phyloP scores from a whole-genome alignment of 2,329 filamentous ascomycete genomes.

The Monilinia polystroma region DNA sequence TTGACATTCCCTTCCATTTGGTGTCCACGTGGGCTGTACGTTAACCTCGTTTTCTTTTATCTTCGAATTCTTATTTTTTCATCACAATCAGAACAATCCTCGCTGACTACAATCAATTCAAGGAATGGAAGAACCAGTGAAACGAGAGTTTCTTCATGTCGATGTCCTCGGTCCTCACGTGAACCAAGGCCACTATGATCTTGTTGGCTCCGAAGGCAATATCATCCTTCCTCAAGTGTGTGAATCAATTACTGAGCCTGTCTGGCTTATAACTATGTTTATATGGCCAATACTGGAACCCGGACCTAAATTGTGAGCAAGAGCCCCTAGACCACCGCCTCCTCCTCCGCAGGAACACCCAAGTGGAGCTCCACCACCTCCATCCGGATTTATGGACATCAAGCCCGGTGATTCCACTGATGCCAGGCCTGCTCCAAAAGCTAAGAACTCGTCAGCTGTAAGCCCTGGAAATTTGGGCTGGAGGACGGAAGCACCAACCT shows the following conservation, averaged over 20 bases:
- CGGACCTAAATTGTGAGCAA: neutral
- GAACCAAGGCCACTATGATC: slow-evolving; percentile 74
- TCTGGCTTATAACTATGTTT: slow-evolving; percentile 69
- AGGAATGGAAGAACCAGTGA: slow-evolving; percentile 80
- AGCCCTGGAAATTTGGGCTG: neutral
- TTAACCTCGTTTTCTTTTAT: neutral
- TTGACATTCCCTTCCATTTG: slow-evolving; percentile 83
- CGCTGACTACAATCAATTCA: slow-evolving; percentile 40
- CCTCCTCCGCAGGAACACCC: neutral
- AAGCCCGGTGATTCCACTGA: neutral
- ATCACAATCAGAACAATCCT: neutral
- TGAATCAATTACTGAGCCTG: slow-evolving; percentile 77
- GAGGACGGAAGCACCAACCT: neutral
- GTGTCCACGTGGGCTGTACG: slow-evolving; percentile 79
- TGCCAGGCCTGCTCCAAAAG: neutral
- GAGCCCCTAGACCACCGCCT: neutral
- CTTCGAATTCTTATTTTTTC: slow-evolving; percentile 30
- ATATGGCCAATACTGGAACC: slow-evolving; percentile 57
- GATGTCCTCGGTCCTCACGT: slow-evolving; percentile 75
- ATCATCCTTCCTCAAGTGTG: slow-evolving; percentile 80
- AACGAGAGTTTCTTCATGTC: slow-evolving; percentile 77
- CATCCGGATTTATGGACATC: neutral
- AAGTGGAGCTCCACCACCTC: neutral
- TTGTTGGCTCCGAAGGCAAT: slow-evolving; percentile 75
- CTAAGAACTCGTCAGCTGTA: neutral